Evolutionary conservation across 2,329 filamentous ascomycete species (phyloP).

Genomic region (Arachnopeziza araneosa): DNA sequence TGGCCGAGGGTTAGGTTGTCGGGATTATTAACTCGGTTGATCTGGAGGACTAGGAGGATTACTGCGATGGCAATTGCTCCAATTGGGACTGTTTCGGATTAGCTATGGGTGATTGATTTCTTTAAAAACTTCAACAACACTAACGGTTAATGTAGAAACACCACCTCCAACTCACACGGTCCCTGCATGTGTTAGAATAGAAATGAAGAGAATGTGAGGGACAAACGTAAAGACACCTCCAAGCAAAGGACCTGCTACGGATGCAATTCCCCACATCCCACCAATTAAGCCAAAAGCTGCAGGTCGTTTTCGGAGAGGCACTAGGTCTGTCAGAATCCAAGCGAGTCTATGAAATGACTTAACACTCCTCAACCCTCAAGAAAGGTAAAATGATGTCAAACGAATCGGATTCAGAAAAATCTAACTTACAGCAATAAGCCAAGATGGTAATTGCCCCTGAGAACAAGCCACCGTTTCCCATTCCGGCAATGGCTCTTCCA

Average conservation of each 20-base stretch:
- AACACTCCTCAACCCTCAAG: background rate
- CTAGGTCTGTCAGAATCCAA: background rate
- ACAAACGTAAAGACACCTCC: background rate
- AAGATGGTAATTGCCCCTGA: conserved; percentile 30
- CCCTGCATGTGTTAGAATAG: background rate
- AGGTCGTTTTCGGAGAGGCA: conserved; percentile 16
- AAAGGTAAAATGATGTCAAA: background rate
- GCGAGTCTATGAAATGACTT: background rate
- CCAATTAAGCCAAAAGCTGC: conserved; percentile 17
- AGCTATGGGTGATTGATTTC: no score
- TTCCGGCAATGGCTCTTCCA: conserved; percentile 30
- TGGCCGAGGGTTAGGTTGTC: conserved; percentile 18
- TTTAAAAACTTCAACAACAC: no score
- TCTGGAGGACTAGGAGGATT: conserved; percentile 32
- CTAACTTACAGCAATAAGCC: conserved; percentile 10
- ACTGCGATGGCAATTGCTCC: conserved; percentile 31
- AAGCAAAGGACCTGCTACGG: conserved; percentile 22
- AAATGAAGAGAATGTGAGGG: no score
- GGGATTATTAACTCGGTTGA: conserved; percentile 32
- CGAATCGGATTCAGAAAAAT: conserved; percentile 4
- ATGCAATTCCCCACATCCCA: conserved; percentile 22
- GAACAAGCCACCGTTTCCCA: conserved; percentile 30
- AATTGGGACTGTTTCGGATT: conserved; percentile 13
- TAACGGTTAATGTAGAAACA: conserved; percentile 3
- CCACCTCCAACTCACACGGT: background rate